Base-by-base conservation (phyloP, 257 asterid species). In the Scutellaria barbata region DNA sequence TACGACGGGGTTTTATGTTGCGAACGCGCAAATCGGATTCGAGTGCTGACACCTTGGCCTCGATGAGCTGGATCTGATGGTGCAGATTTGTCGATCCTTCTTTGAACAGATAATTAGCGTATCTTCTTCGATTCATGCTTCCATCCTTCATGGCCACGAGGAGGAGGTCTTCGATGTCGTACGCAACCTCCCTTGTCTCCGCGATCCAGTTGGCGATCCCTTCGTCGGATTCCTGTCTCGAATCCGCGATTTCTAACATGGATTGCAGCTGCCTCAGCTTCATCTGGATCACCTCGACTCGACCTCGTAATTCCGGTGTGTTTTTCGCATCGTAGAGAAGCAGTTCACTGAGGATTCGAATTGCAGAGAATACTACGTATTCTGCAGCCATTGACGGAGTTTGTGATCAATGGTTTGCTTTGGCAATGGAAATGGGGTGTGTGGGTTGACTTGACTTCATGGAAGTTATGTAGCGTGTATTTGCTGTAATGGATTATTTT, bases 171-270 rank as follows among this genome's bases (percentile, higher is more conserved):
- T 86, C 89, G 2, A 71, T 79, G 43, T 82, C 86, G 30, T 80
- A 81, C 5, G 82, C 81, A 13, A 79, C 80, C 75, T 82, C 86
- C 30, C 85, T 52, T 0, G 86, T 81, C 39, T 86, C 89, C n/a
- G 63, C 81, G 48, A 86, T 64, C 84, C 89, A 86, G 35, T 73
- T 76, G 4, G 80, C 77, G 76, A 82, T 70, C 2, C 74, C 82
- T 65, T 73, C 84, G 13, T 78, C 81, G 10, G 61, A 74, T 35
- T 80, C 81, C 63, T 83, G 84, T 9, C 76, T 69, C 46, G 82
- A 80, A 45, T 83, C 90, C 18, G 87, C 89, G 63, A 80, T 82
- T 50, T 81, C 80, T 39, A 81, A 25, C 58, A 87, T 81, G 79
- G 88, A 70, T 53, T 68, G 75, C 68, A 87, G 40, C 39, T 85